A percentile compares a stretch with the other conserved stretches of the same genome.
Evolutionary conservation across 2,329 filamentous ascomycete species (phyloP).

Genomic region (Paracorniculantispora psalliotae): DNA sequence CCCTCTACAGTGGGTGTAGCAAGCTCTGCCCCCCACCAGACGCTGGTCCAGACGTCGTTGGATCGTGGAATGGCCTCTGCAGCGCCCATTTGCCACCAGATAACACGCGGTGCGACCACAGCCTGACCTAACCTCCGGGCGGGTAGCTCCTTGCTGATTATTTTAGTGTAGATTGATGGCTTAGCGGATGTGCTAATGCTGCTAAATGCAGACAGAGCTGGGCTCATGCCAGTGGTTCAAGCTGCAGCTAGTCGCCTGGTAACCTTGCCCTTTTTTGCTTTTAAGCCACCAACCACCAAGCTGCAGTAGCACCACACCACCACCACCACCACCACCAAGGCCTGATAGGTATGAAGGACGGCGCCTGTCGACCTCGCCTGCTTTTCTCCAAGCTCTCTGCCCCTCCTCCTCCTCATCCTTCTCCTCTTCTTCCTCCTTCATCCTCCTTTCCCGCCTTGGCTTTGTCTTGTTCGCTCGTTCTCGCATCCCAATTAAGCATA

Average conservation of each 20-base stretch:
- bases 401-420: not conserved
- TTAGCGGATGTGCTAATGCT: not conserved
- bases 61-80: too few relatives aligned
- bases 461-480: not conserved
- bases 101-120: not conserved
- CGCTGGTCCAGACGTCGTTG: not conserved
- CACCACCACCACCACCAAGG: too few relatives aligned
- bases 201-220: not conserved
- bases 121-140: not conserved
- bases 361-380: not conserved
- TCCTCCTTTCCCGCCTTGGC: not conserved
- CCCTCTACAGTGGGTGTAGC: not conserved
- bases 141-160: not conserved
- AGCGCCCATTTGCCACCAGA: not conserved
- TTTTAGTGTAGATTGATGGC: not conserved
- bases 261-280: not conserved
- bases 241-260: not conserved
- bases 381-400: not conserved
- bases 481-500: not conserved
- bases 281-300: not conserved
- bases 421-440: not conserved
- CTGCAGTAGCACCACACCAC: too few relatives aligned
- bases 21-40: not conserved
- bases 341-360: not conserved
- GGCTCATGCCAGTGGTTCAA: slow-evolving; percentile 2